phyloP scores from a whole-genome alignment of 116 monocot species.

The Zostera marina region DNA sequence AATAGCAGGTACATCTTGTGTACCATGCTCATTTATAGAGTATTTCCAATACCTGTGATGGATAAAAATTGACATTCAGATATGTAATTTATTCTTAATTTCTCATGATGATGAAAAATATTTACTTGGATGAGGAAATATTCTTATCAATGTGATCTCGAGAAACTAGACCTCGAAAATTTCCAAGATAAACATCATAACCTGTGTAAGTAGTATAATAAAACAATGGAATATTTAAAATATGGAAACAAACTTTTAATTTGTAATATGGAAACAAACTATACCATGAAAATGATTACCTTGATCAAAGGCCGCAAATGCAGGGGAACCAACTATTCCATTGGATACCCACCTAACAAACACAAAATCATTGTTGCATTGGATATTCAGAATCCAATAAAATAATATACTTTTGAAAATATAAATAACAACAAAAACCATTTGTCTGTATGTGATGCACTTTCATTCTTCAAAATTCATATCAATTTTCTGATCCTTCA shows the following conservation, averaged over 20 bases:
- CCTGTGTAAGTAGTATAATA: constrained; percentile 22
- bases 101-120: no score
- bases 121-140: constrained; percentile 69
- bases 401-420: neutral
- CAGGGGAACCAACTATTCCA: constrained; percentile 96
- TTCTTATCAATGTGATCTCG: constrained; percentile 85
- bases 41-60: constrained; percentile 85
- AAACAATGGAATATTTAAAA: neutral
- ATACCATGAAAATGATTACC: constrained; percentile 18
- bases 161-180: constrained; percentile 84
- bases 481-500: no score
- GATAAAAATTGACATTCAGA: neutral
- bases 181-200: constrained; percentile 97
- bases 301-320: constrained; percentile 99
- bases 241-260: neutral
- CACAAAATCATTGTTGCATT: neutral
- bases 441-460: no score
- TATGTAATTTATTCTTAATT: neutral
- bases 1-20: constrained; percentile 76
- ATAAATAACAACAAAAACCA: no score
- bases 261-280: neutral
- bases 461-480: no score
- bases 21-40: constrained; percentile 92
- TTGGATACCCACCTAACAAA: constrained; percentile 80
- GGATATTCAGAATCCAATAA: neutral